Conservation (phyloP, 2,329 filamentous ascomycete genomes). For the Cordyceps tenuipes region DNA sequence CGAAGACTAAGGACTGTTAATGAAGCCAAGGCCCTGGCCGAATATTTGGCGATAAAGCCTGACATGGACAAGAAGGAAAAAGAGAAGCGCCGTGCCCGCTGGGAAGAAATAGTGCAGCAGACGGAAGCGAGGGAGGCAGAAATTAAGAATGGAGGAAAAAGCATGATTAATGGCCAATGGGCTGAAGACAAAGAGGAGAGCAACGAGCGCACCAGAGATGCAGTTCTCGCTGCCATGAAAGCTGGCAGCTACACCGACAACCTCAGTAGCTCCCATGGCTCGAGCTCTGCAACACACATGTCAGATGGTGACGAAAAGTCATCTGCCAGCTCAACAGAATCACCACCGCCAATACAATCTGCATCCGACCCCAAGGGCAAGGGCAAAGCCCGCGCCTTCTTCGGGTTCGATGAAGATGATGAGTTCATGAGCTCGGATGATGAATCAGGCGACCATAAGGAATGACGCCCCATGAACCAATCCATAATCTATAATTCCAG, state of each 20-base stretch:
- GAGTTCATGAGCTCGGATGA: slow-evolving; percentile 63
- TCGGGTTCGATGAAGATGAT: slow-evolving; percentile 73
- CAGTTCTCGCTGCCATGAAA: slow-evolving; percentile 63
- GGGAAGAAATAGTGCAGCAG: slow-evolving; percentile 80
- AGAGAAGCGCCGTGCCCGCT: slow-evolving; percentile 72
- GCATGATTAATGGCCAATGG: slow-evolving; percentile 81
- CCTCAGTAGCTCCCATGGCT: slow-evolving; percentile 43
- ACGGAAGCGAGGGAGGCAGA: slow-evolving; percentile 80
- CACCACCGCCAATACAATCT: slow-evolving; percentile 38
- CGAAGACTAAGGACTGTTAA: slow-evolving; percentile 83
- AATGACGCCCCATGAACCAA: not conserved
- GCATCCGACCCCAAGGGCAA: slow-evolving; percentile 28
- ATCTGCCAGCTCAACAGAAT: slow-evolving; percentile 37
- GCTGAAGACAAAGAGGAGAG: slow-evolving; percentile 91
- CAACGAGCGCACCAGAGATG: slow-evolving; percentile 71
- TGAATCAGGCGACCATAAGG: slow-evolving; percentile 37
- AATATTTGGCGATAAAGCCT: slow-evolving; percentile 90
- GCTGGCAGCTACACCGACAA: slow-evolving; percentile 55
- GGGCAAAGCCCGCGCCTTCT: slow-evolving; percentile 45
- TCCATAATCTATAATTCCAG: no score
- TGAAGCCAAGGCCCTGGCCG: slow-evolving; percentile 89
- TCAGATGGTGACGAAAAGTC: slow-evolving; percentile 30
- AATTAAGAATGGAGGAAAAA: slow-evolving; percentile 62
- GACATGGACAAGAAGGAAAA: slow-evolving; percentile 96
- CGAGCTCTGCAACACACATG: slow-evolving; percentile 27